These are phyloP conservation scores for Xylariaceae sp. DNA, from an alignment of 2,329 filamentous ascomycete genomes.

Conservation along the genomic window DNA sequence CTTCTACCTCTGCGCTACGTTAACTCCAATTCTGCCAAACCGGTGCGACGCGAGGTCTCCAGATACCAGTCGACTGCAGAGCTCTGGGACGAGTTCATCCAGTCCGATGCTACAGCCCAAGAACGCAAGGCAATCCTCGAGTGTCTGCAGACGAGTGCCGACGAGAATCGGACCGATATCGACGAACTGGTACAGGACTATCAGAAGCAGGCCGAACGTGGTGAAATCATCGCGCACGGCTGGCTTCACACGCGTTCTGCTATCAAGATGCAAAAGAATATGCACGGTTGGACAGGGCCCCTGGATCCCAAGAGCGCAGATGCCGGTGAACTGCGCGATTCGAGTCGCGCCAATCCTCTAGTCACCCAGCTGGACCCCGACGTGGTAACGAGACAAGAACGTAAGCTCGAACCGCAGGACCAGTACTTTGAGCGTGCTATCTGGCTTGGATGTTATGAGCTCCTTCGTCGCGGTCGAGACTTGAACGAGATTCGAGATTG, in stretches of 20 bases:
- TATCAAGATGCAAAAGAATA: constrained; percentile 83
- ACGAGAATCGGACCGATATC: constrained; percentile 60
- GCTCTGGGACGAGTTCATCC: constrained; percentile 66
- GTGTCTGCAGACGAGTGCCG: constrained; percentile 78
- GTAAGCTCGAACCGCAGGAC: constrained; percentile 74
- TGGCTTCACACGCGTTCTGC: constrained; percentile 88
- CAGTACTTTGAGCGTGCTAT: constrained; percentile 84
- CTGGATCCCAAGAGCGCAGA: constrained; percentile 58
- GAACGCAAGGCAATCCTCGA: constrained; percentile 77
- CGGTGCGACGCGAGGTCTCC: constrained; percentile 30
- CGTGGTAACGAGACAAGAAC: constrained; percentile 71
- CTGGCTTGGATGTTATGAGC: constrained; percentile 92
- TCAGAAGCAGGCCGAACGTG: constrained; percentile 69
- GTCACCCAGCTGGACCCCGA: constrained; percentile 92
- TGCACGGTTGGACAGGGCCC: constrained; percentile 61
- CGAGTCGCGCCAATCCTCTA: constrained; percentile 56
- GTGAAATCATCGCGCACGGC: constrained; percentile 77
- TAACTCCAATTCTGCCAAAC: constrained; percentile 35
- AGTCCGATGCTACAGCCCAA: constrained; percentile 64
- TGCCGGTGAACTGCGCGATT: constrained; percentile 51
- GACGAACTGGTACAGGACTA: constrained; percentile 71
- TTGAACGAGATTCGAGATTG: constrained; percentile 73
- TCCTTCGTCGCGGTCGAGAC: constrained; percentile 76
- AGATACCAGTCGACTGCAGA: constrained; percentile 28
- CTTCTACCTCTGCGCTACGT: constrained; percentile 65